Evolutionary conservation across 1,284 basidiomycete species (phyloP).

Genomic region (Ganoderma lucidum): DNA sequence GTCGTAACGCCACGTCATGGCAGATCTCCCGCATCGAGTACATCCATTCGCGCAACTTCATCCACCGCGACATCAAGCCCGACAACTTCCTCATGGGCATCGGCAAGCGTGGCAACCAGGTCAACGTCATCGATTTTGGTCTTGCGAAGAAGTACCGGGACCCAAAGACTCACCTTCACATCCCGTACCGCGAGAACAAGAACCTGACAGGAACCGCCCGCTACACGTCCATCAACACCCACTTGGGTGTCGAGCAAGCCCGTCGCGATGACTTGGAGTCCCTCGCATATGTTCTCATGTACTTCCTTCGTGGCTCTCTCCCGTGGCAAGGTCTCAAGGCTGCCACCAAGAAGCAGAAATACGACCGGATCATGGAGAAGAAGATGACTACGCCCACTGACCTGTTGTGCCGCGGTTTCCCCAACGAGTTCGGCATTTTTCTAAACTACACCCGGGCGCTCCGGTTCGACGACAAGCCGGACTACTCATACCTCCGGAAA

Average conservation of each 20-base stretch:
- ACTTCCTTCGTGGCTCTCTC: constrained; percentile 95
- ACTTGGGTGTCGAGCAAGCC: constrained; percentile 96
- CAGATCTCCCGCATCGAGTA: constrained; percentile 99
- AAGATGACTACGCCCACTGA: constrained; percentile 99
- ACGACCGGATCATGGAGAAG: constrained; percentile 99
- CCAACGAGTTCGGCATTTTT: constrained; percentile 98
- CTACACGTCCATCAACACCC: constrained; percentile 99
- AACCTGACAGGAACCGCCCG: constrained; percentile 98
- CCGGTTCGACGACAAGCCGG: constrained; percentile 98
- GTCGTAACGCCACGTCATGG: constrained; percentile 23
- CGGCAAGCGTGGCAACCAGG: constrained; percentile 99
- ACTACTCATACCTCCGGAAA: constrained; percentile 98
- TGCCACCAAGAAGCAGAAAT: constrained; percentile 99
- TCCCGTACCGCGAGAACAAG: constrained; percentile 99
- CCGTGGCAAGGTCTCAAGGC: constrained; percentile 99
- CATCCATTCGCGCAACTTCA: constrained; percentile 99
- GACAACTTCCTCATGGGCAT: constrained; percentile 99
- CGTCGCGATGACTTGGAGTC: constrained; percentile 97
- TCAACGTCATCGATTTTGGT: constrained; percentile 99
- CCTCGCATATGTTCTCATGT: constrained; percentile 97
- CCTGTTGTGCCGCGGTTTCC: constrained; percentile 94
- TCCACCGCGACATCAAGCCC: constrained; percentile 99
- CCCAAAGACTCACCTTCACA: constrained; percentile 99
- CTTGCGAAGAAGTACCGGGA: constrained; percentile 99
- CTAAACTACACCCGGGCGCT: constrained; percentile 97